Evolutionary conservation across 352 stramenopile species (phyloP).

Genomic region (Halophytophthora polymorphica): DNA sequence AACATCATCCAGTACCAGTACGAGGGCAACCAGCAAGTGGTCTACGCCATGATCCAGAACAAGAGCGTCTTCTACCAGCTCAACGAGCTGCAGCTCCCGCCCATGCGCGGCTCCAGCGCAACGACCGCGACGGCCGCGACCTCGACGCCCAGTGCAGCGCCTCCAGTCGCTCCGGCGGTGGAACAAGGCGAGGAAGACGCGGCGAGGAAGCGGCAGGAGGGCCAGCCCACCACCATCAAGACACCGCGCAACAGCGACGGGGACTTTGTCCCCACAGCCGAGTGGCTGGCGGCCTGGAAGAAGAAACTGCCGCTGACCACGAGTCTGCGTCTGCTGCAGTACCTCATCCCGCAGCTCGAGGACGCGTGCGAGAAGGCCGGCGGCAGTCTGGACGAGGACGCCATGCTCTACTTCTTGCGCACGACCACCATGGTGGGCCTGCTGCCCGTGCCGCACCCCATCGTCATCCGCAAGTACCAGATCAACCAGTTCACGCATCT

Average conservation of each 20-base stretch:
- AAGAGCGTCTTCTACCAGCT: constrained; percentile 93
- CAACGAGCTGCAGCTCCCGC: constrained; percentile 88
- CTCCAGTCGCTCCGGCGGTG: too few relatives aligned
- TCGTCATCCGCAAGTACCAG: constrained; percentile 99
- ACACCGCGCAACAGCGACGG: constrained; percentile 39
- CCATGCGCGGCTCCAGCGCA: constrained; percentile 53
- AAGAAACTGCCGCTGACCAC: constrained; percentile 94
- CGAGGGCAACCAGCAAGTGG: constrained; percentile 94
- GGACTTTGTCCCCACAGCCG: constrained; percentile 87
- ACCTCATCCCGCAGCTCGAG: constrained; percentile 90
- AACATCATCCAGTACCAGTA: constrained; percentile 99
- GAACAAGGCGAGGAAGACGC: constrained; percentile 12
- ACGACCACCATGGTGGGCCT: constrained; percentile 99
- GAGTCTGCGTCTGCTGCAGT: constrained; percentile 92
- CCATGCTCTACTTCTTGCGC: constrained; percentile 95
- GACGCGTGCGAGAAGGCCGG: constrained; percentile 70
- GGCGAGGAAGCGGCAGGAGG: constrained; percentile 10
- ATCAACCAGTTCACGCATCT: constrained; percentile 98
- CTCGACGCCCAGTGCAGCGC: too few relatives aligned
- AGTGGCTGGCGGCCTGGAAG: constrained; percentile 95
- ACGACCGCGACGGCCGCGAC: constrained; percentile 11
- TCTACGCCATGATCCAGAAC: constrained; percentile 98
- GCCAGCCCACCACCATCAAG: background rate
- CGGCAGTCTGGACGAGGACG: constrained; percentile 92
- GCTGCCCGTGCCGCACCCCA: constrained; percentile 95